Base-by-base conservation (phyloP, 2,329 filamentous ascomycete species). In the Periconia sp. region DNA sequence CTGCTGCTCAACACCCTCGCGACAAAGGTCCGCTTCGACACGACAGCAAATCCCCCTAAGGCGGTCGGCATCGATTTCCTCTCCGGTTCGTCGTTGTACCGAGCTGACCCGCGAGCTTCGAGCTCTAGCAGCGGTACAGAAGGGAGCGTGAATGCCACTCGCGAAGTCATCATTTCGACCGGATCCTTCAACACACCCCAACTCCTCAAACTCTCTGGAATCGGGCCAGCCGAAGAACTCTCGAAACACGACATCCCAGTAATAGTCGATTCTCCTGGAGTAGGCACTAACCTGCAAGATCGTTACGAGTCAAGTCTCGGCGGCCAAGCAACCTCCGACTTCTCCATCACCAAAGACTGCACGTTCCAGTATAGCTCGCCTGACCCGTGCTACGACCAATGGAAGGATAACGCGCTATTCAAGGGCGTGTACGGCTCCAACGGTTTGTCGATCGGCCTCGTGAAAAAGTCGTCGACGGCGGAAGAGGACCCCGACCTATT, bases 201-300 rank as follows among this genome's bases (percentile, higher is more conserved):
- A 67, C 68, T 89, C 6, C 79, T 89, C 7, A 82, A 85, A 71
- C 78, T 87, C 3, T 83, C 78, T 48, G 86, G 86, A n/a, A 79
- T 89, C 33, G 86, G 86, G 0, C 84, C 84, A 0, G 63, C 70
- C 11, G 65, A 73, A 0, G 80, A 85, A 58, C 78, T 89, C 6
- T 57, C 76, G 18, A 74, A 76, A 49, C 79, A 82, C 62, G 71
- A 75, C n/a, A 87, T 88, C 57, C 63, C 76, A 1, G 71, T 82
- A 0, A 59, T 86, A 17, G 75, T 79, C 3, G 78, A 87, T 56
- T 81, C 84, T 0, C 81, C 82, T 1, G 83, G 86, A 43, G 85
- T 90, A 2, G 86, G 86, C 6, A 81, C 80, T 53, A 86, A 88
- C 70, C 76, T 89, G 3, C 78, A 86, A 47, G 86, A 89, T 63